Percentiles rank a stretch among this genome's conserved stretches.
Evolutionary conservation across 805 yeast species (phyloP).

Genomic region (Wickerhamomyces bisporus): DNA sequence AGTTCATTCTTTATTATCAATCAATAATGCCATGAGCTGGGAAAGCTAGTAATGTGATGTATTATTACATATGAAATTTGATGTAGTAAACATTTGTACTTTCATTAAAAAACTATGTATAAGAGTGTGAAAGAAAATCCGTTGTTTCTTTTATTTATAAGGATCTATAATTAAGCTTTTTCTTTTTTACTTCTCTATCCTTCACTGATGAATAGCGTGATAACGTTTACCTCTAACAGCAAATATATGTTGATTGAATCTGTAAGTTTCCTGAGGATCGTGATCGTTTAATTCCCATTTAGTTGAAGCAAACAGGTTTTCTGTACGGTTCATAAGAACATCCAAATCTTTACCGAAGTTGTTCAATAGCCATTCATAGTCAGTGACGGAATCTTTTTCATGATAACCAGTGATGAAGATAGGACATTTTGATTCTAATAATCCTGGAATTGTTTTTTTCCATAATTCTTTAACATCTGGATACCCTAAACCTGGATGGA

Average conservation of each 20-base stretch:
- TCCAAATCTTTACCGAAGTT: slow-evolving; percentile 75
- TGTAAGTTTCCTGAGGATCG: slow-evolving; percentile 90
- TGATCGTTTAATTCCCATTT: slow-evolving; percentile 93
- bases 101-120: neutral
- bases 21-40: slow-evolving; percentile 44
- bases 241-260: slow-evolving; percentile 82
- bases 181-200: neutral
- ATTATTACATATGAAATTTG: no score
- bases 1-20: slow-evolving; percentile 54
- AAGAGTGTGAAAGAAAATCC: neutral
- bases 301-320: slow-evolving; percentile 75
- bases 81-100: neutral
- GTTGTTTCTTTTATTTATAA: neutral
- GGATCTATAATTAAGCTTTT: no score
- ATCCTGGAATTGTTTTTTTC: slow-evolving; percentile 79
- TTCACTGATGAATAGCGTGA: slow-evolving; percentile 59
- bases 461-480: slow-evolving; percentile 76
- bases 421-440: slow-evolving; percentile 91
- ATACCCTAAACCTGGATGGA: slow-evolving; percentile 92
- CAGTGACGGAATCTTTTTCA: slow-evolving; percentile 62
- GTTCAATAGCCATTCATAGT: slow-evolving; percentile 62
- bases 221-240: slow-evolving; percentile 96
- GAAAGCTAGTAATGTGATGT: no score
- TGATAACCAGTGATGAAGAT: slow-evolving; percentile 88
- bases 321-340: slow-evolving; percentile 65